phyloP scores from a whole-genome alignment of 768 basidiomycete genomes.

The Lactarius pseudohatsudake region DNA sequence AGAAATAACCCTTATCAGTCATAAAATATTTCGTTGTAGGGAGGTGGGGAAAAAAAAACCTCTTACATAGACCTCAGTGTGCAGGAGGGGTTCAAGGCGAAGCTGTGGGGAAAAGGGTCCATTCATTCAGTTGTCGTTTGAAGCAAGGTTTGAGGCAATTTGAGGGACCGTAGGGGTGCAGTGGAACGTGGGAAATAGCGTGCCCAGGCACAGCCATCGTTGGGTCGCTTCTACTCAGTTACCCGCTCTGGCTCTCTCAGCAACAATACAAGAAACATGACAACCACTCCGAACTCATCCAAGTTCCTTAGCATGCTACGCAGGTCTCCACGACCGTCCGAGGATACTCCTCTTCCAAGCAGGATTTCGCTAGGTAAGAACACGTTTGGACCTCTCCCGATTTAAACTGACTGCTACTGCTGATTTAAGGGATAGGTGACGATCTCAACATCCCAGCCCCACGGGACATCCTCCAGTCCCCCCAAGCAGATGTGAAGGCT shows the following conservation, averaged over 20 bases:
- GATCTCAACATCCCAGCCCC: not conserved
- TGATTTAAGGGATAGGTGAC: not conserved
- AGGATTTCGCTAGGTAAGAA: not conserved
- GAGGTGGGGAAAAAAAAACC: too few relatives aligned
- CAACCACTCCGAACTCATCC: constrained; percentile 4
- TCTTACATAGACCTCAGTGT: too few relatives aligned
- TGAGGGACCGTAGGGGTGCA: too few relatives aligned
- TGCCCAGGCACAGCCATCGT: too few relatives aligned
- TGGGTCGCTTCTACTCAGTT: too few relatives aligned
- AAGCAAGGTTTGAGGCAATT: too few relatives aligned
- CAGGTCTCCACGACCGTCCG: constrained; percentile 5
- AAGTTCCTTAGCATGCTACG: constrained; percentile 3
- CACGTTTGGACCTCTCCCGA: not conserved
- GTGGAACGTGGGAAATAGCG: too few relatives aligned
- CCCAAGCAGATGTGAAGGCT: not conserved
- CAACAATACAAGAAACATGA: constrained; percentile 3
- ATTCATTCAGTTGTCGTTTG: too few relatives aligned
- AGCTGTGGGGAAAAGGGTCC: too few relatives aligned
- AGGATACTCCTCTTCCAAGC: not conserved
- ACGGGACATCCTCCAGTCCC: not conserved
- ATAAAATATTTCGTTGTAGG: too few relatives aligned
- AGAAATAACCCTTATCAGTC: too few relatives aligned
- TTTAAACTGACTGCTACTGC: not conserved
- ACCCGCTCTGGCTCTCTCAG: not conserved
- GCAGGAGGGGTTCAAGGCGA: too few relatives aligned